Evolutionary conservation across 164 flowering plant species (phyloP).

Genomic region (Euptelea pleiosperma): DNA sequence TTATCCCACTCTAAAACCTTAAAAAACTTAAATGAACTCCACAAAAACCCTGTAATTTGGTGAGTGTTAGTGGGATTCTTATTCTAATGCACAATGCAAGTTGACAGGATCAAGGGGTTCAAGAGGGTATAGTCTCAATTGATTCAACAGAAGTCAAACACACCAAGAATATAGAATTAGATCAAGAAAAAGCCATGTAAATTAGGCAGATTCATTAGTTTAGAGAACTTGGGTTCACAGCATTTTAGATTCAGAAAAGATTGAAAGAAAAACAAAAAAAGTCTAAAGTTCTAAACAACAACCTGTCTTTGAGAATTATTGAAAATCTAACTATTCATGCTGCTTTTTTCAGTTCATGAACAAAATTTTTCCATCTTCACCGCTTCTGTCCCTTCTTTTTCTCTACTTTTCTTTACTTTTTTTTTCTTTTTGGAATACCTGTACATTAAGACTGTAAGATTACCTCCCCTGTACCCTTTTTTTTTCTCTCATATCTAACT

Average conservation of each 20-base stretch:
- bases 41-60: too few species aligned
- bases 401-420: constrained; percentile 3
- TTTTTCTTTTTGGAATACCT: constrained; percentile 9
- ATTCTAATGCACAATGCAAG: too few species aligned
- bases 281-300: background rate
- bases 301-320: background rate
- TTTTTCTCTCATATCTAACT: background rate
- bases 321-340: background rate
- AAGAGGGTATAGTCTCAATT: too few species aligned
- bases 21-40: too few species aligned
- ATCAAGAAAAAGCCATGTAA: background rate
- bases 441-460: constrained; percentile 17
- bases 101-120: too few species aligned
- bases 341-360: too few species aligned
- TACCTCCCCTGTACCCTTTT: background rate
- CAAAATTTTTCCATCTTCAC: background rate
- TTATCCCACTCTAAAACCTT: too few species aligned
- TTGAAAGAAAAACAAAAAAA: background rate
- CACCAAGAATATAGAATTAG: background rate
- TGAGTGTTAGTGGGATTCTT: too few species aligned
- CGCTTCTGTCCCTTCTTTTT: background rate
- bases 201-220: background rate
- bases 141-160: too few species aligned
- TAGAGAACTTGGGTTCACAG: background rate
- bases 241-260: background rate